Conservation (phyloP, 1,284 basidiomycete genomes). For the Ceratorhiza oryzae-sativae region DNA sequence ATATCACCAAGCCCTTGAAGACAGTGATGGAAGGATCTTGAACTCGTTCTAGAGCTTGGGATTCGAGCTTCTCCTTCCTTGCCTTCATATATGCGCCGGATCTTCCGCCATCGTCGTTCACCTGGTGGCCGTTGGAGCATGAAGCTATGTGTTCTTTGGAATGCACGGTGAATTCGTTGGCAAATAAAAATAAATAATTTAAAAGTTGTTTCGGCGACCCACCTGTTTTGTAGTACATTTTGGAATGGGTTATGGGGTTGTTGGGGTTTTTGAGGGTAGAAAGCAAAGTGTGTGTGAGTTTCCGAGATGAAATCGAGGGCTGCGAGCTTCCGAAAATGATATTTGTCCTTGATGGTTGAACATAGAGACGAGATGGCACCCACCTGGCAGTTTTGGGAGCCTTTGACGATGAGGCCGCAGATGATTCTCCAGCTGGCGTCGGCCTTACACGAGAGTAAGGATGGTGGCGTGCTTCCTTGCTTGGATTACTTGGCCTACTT, state of each 20-base stretch:
- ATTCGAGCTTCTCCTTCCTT: conserved; percentile 37
- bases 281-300: conserved; percentile 25
- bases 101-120: conserved; percentile 32
- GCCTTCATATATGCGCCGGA: conserved; percentile 21
- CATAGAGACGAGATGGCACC: neutral
- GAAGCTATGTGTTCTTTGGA: conserved; percentile 40
- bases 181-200: neutral
- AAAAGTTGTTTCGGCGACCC: neutral
- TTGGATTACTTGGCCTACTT: neutral
- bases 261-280: conserved; percentile 39
- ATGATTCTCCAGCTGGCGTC: neutral
- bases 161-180: neutral
- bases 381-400: neutral
- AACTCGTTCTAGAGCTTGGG: conserved; percentile 29
- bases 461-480: conserved; percentile 21
- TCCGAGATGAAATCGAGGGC: conserved; percentile 27
- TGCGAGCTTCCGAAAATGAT: neutral
- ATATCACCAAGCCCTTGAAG: conserved; percentile 23
- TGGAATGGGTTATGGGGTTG: conserved; percentile 43
- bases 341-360: neutral
- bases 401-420: neutral
- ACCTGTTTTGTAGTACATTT: conserved; percentile 37
- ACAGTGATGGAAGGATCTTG: conserved; percentile 13
- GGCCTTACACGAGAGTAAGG: conserved; percentile 1
- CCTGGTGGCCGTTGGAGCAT: conserved; percentile 40